phyloP scores from a whole-genome alignment of 805 yeast genomes.

The Lipomyces spencermartinsiae region DNA sequence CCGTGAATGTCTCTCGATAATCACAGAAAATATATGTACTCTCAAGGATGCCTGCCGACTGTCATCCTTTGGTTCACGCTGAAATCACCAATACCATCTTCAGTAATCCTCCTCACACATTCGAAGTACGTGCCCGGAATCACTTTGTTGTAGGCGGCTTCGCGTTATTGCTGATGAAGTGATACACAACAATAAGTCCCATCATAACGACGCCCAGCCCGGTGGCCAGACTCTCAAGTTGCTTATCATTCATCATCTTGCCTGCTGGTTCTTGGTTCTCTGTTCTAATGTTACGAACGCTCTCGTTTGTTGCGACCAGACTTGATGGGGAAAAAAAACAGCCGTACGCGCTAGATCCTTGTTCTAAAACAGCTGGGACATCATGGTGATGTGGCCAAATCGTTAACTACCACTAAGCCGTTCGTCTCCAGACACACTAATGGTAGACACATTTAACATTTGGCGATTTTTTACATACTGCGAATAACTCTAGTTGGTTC shows the following conservation, averaged over 20 bases:
- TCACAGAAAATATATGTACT: too few species aligned
- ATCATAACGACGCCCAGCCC: constrained; percentile 75
- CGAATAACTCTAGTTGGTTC: too few species aligned
- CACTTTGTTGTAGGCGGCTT: constrained; percentile 9
- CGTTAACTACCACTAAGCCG: neutral
- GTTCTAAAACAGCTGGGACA: neutral
- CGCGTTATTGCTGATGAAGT: constrained; percentile 49
- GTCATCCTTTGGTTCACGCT: too few species aligned
- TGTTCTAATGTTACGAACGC: neutral
- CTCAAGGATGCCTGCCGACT: too few species aligned
- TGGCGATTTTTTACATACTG: neutral
- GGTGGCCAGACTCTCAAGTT: constrained; percentile 74
- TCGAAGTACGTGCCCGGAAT: neutral
- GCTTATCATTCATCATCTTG: constrained; percentile 81
- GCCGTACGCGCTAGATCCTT: neutral
- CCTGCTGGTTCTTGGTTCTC: too few species aligned
- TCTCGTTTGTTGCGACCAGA: too few species aligned
- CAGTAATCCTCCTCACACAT: neutral
- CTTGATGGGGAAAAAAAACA: too few species aligned
- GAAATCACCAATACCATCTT: too few species aligned
- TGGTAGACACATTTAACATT: constrained; percentile 12
- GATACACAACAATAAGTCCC: constrained; percentile 73
- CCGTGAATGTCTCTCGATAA: too few species aligned
- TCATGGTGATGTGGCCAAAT: neutral
- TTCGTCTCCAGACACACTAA: neutral